Evolutionary conservation across 306 rosid genomes (phyloP).

Genomic region (Morella rubra): DNA sequence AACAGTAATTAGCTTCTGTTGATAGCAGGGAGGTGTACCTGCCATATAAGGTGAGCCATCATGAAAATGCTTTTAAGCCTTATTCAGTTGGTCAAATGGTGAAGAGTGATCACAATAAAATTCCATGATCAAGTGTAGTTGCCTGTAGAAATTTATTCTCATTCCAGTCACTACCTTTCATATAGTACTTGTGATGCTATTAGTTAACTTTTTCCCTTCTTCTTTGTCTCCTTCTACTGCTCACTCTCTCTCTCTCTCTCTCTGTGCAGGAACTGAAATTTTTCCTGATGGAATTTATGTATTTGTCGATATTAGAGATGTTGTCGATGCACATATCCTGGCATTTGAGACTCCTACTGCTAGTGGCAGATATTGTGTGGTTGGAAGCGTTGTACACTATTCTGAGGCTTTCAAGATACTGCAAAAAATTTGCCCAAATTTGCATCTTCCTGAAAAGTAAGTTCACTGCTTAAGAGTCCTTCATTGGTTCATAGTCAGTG

Average conservation of each 20-base stretch:
- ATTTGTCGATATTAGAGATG: conserved; percentile 80
- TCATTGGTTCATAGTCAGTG: no score
- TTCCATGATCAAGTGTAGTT: background rate
- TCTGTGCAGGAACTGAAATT: conserved; percentile 48
- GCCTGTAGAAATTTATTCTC: background rate
- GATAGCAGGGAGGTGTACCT: no score
- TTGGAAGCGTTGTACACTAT: conserved; percentile 48
- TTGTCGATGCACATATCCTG: conserved; percentile 66
- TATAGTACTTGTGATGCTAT: background rate
- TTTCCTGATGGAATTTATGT: conserved; percentile 41
- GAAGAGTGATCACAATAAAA: background rate
- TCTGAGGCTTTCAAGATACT: conserved; percentile 52
- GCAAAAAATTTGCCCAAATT: conserved; percentile 46
- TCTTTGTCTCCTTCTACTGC: no score
- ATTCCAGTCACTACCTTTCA: background rate
- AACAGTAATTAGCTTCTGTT: background rate
- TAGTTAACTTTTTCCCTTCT: background rate
- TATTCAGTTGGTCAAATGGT: background rate
- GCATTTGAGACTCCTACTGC: conserved; percentile 84
- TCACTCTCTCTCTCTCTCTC: no score
- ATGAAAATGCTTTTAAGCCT: background rate
- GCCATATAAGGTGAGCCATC: background rate
- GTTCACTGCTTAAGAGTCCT: background rate
- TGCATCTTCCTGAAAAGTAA: conserved; percentile 60
- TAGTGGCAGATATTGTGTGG: conserved; percentile 62